Evolutionary conservation across 108 stramenopile genomes (phyloP).

Genomic region (Schizochytrium sp.): DNA sequence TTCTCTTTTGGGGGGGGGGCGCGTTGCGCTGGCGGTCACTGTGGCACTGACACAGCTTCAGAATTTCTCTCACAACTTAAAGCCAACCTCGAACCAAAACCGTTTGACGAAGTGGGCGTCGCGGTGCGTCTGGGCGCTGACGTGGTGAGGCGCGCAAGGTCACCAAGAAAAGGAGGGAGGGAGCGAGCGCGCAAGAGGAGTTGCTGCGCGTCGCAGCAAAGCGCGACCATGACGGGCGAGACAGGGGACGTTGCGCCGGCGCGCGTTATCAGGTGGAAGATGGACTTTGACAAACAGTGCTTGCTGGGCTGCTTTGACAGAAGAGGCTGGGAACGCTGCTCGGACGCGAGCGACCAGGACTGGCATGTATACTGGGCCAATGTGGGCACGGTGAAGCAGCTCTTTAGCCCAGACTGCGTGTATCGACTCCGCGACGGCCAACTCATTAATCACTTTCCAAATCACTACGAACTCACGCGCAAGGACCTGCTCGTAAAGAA

Average conservation of each 20-base stretch:
- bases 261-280: constrained; percentile 37
- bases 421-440: constrained; percentile 46
- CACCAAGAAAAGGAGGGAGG: too few species aligned
- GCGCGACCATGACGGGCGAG: too few species aligned
- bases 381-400: constrained; percentile 44
- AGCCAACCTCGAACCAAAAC: too few species aligned
- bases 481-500: constrained; percentile 55
- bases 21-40: too few species aligned
- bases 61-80: too few species aligned
- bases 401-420: constrained; percentile 54
- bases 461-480: constrained; percentile 46
- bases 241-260: not conserved
- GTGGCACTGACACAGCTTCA: too few species aligned
- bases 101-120: too few species aligned
- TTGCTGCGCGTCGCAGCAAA: too few species aligned
- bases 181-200: too few species aligned
- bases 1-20: too few species aligned
- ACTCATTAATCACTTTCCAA: constrained; percentile 52
- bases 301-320: constrained; percentile 43
- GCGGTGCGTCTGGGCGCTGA: too few species aligned
- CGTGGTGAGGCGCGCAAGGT: too few species aligned
- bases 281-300: constrained; percentile 48
- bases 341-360: constrained; percentile 32
- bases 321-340: constrained; percentile 25
- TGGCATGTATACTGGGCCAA: constrained; percentile 62